Conservation (phyloP, 2,329 filamentous ascomycete species). For the Tolypocladium cylindrosporum region DNA sequence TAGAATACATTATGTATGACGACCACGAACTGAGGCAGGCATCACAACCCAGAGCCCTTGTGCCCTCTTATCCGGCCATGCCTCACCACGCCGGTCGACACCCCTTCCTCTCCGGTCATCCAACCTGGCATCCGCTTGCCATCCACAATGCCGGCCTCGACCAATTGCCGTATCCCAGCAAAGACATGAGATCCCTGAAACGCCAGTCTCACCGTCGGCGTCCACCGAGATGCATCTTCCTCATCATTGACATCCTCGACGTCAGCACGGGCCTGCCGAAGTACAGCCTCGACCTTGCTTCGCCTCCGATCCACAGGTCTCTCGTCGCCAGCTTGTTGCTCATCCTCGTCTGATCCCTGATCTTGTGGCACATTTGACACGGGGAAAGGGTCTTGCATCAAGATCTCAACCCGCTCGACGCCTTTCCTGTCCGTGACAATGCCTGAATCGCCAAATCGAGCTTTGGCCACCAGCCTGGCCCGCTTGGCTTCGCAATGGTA, state of each 20-base stretch:
- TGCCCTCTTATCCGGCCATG: slow-evolving; percentile 53
- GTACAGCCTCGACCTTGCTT: slow-evolving; percentile 24
- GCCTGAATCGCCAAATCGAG: slow-evolving; percentile 59
- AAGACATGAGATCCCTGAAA: slow-evolving; percentile 74
- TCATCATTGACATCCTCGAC: slow-evolving; percentile 13
- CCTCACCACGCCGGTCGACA: slow-evolving; percentile 62
- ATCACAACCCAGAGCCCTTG: slow-evolving; percentile 44
- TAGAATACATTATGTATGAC: slow-evolving; percentile 4
- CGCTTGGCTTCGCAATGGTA: slow-evolving; percentile 40
- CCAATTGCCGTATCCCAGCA: slow-evolving; percentile 65
- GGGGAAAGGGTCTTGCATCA: slow-evolving; percentile 49
- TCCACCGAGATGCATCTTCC: slow-evolving; percentile 19
- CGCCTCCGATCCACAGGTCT: slow-evolving; percentile 12
- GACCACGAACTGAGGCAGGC: slow-evolving; percentile 4
- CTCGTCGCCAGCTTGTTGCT: slow-evolving; percentile 9
- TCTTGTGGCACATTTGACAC: slow-evolving; percentile 5
- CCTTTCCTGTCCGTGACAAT: slow-evolving; percentile 47
- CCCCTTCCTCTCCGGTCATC: slow-evolving; percentile 81
- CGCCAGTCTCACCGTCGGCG: slow-evolving; percentile 43
- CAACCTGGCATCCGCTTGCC: slow-evolving; percentile 74
- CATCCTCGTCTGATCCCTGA: slow-evolving; percentile 12
- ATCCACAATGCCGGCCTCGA: slow-evolving; percentile 67
- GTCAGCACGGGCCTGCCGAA: slow-evolving; percentile 17
- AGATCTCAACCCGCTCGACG: slow-evolving; percentile 50
- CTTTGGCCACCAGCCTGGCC: slow-evolving; percentile 50